Evolutionary conservation across 108 stramenopile genomes (phyloP).

Genomic region (Ochromonas danica): DNA sequence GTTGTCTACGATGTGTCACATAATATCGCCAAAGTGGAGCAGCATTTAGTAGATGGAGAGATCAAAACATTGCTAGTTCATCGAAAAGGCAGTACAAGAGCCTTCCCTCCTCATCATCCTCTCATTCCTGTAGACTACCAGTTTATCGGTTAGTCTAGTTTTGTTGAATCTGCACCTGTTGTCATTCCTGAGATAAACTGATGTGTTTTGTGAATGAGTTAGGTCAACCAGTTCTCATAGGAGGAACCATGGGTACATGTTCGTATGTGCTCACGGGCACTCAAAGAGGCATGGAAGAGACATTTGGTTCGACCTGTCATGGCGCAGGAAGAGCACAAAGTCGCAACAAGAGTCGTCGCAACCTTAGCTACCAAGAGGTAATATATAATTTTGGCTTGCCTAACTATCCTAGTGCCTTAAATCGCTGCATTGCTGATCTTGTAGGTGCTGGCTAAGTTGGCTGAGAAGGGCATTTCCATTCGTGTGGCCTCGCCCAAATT

Average conservation of each 20-base stretch:
- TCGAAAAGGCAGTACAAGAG: slow-evolving; percentile 75
- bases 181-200: background rate
- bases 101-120: slow-evolving; percentile 78
- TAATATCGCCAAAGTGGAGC: slow-evolving; percentile 81
- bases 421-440: too few species aligned
- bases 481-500: slow-evolving; percentile 81
- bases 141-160: slow-evolving; percentile 1
- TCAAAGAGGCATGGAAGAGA: slow-evolving; percentile 72
- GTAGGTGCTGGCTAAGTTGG: slow-evolving; percentile 62
- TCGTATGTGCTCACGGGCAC: slow-evolving; percentile 69
- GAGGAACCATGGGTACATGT: slow-evolving; percentile 83
- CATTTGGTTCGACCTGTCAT: slow-evolving; percentile 80
- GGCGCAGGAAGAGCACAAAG: slow-evolving; percentile 76
- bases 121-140: slow-evolving; percentile 75
- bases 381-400: too few species aligned
- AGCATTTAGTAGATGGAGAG: slow-evolving; percentile 68
- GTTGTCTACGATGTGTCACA: slow-evolving; percentile 78
- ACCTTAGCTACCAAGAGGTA: background rate
- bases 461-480: slow-evolving; percentile 68
- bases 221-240: slow-evolving; percentile 77
- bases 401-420: too few species aligned
- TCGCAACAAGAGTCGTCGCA: slow-evolving; percentile 59
- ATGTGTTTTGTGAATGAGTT: slow-evolving; percentile 39
- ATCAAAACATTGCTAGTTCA: slow-evolving; percentile 74
- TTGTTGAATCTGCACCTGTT: background rate